Base-by-base conservation (phyloP, 768 basidiomycete species). In the Russula sp. region DNA sequence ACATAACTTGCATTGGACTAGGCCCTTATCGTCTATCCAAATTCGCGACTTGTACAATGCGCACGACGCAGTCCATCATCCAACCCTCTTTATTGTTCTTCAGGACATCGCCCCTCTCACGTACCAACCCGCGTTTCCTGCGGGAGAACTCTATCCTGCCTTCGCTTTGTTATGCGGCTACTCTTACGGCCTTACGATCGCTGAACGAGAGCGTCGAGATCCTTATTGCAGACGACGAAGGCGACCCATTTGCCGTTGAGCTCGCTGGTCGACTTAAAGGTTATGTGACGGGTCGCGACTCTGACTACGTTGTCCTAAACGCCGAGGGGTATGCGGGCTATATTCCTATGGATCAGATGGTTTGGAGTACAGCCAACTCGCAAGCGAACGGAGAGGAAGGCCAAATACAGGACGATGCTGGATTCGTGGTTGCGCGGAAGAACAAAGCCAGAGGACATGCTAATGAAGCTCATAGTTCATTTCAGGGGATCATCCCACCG, bases 211-310 rank as follows among this genome's bases (percentile, higher is more conserved):
- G 56, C n/a, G 57, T 90, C 20, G 75, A 84, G 45, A 68, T 91
- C 7, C 83, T 87, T 71, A 86, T 86, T 64, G 89, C 90, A 6
- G 89, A 92, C 67, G 86, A 86, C 73, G 91, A 93, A 72, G 89
- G 83, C 10, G 91, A 92, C 72, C 88, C 89, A 3, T 91, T 84
- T 68, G 85, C 87, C n/a, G 90, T 93, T 6, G 90, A 90, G 68
- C 78, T 94, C 8, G 91, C 91, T 10, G 90, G 84, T 14, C 79
- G 82, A 53, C 73, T 91, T 11, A 79, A 81, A 9, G 91, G 83
- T 39, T 93, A 87, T 67, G 89, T 94, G 51, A 79, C 85, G 0
- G 89, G 87, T 27, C 84, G 79, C 63, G 91, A 94, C 75, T 93
- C 90, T 2, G 91, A 94, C 72, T 94, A 88, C 66, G 84, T 89